Base-by-base conservation (phyloP, 768 basidiomycete species). In the Suillus fuscotomentosus region DNA sequence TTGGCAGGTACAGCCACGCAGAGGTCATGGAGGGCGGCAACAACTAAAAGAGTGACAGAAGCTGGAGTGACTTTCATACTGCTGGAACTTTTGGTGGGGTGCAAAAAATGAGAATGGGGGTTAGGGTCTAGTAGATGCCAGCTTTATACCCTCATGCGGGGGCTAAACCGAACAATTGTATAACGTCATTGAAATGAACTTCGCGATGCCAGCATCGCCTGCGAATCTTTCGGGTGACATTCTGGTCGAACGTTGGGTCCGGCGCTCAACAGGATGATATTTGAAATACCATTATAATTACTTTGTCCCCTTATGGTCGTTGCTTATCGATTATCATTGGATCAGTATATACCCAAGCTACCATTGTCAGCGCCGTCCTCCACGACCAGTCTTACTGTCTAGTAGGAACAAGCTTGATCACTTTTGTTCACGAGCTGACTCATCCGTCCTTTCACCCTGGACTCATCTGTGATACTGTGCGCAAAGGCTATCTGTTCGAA, bases 61-160 rank as follows among this genome's bases (percentile, higher is more conserved):
- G 63, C 43, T 34, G 14, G 14, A n/a, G 54, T 51, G 54, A 64
- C n/a, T 20, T 45, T 60, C 65, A 64, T 66, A 3, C 7, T 63
- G 42, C 6, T 45, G 5, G 20, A 61, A 15, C n/a, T 57, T 24
- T 17, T n/a, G 3, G 24, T 57, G 24, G 42, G 17, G 24, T 10
- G 57, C 20, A 24, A 41, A 24, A 24, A 3, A 59, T 27, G 24
- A 27, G 42, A 27, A 42, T 3, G 8, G 41, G 41, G 20, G 20
- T 59, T 20, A 27, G 41, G 22, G 2, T 20, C 20, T 5, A 38
- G 22, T 27, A 20, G 17, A 31, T 27, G 17, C 31, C 11, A 34
- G 20, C 24, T 42, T 59, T 59, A 59, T 59, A 59, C 24, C 38
- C 56, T 10, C 55, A 38, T 20, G 24, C 15, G 38, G 10, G 10